Base-by-base conservation (phyloP, 257 asterid species). In the Solanum virginianum region DNA sequence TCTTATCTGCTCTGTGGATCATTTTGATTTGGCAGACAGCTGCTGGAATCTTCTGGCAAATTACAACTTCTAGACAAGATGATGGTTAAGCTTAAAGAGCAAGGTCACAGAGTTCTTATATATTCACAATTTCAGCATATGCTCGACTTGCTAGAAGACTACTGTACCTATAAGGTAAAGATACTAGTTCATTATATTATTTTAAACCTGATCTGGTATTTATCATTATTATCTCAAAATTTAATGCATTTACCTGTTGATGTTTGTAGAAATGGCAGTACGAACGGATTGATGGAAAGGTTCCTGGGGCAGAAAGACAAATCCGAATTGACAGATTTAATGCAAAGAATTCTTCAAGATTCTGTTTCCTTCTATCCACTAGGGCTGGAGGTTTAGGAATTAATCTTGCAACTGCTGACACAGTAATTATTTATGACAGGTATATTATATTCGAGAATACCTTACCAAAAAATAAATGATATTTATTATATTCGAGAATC, bases 361-460 rank as follows among this genome's bases (percentile, higher is more conserved):
- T 97, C 87, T 97, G 99, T 88, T 97, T 97, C 91, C 94, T 97
- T 85, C 95, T 97, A 24, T 97, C 99, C 80, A 97, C 99, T 84
- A 95, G 99, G 88, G 99, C 99, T 56, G 99, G 99, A 85, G 99
- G 99, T 43, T 86, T 97, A 77, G 99, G 99, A 84, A 97, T 97
- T 88, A 97, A 97, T 94, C 99, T 97, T 83, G 98, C 99, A 7
- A 97, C 98, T 74, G 99, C 99, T 53, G 99, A 97, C 90, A 97
- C 99, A 24, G 99, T 97, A 62, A 88, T 97, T 87, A 92, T 97
- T 88, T 97, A 97, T 86, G 99, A 97, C 90, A 97, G 99, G 99
- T 97, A 88, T 83, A 86, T 86, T 43, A 53, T 79, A 79, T 79
- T 53, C 8, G 15, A 79, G 83, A 79, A 79, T 79, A 68, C 75